Evolutionary conservation across 2,329 filamentous ascomycete species (phyloP), one percentile per base, ranked within the genome.

Genomic region (Arthrobotrys musiformis): DNA sequence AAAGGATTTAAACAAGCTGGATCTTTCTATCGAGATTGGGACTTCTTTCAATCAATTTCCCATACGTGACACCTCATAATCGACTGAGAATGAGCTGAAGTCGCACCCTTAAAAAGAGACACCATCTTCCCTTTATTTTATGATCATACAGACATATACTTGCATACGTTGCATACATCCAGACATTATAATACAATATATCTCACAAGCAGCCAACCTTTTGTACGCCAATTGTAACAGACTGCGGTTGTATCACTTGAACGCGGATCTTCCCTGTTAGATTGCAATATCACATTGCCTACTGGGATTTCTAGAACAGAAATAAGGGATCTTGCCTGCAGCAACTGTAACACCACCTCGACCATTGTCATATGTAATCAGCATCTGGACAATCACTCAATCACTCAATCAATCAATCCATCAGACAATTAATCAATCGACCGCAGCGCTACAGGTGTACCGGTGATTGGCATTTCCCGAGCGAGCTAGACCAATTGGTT

Each of bases 1-100:
- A 58, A 58, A 58, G 54, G 54, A 40, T 58, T 58, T 58, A 58
- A 58, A 40, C 33, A 50, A 52, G 46, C 46, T 66, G 24, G 62
- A 40, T 22, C 28, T 37, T 50, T 42, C 28, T 40, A 50, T 66
- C 61, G 44, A 64, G 40, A 48, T 46, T 62, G 24, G 54, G 40
- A 17, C 33, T 62, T 24, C 44, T 37, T 46, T 30, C 46, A n/a
- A n/a, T n/a, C n/a, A n/a, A n/a, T n/a, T n/a, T n/a, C 13, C 52
- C 30, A 40, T 17, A 40, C n/a, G 42, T 70, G 54, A 44, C 63
- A 68, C 37, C 30, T 37, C 26, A 58, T 42, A 50, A 64, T 72
- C 68, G 58, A 48, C 68, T 72, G 68, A 72, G 46, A 54, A 35
- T 70, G 56, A 56, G 58, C 58, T 48, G 46, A 58, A 58, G 46